phyloP scores from a whole-genome alignment of 2,329 filamentous ascomycete genomes.

The Chaetomiaceae sp. region DNA sequence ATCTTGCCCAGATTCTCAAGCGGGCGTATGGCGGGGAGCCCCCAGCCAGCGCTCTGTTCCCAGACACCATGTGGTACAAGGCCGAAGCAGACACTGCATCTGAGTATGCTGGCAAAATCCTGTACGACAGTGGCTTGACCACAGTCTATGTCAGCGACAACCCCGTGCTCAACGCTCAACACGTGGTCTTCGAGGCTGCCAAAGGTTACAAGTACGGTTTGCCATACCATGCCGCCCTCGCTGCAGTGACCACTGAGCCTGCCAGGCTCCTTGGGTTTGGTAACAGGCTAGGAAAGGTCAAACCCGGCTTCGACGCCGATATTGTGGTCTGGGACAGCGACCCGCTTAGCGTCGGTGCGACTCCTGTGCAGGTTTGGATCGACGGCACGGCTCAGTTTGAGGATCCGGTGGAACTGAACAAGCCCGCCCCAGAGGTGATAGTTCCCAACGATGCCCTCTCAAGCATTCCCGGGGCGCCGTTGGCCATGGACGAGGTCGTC shows the following conservation, averaged over 20 bases:
- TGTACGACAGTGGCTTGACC: slow-evolving; percentile 61
- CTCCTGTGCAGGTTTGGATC: slow-evolving; percentile 60
- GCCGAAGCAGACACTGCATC: slow-evolving; percentile 61
- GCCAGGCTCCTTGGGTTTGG: slow-evolving; percentile 55
- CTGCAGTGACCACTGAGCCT: slow-evolving; percentile 55
- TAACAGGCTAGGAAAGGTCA: slow-evolving; percentile 56
- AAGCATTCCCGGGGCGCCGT: slow-evolving; percentile 40
- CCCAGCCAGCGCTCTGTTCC: slow-evolving; percentile 61
- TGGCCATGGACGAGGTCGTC: slow-evolving; percentile 39
- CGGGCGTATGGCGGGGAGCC: slow-evolving; percentile 50
- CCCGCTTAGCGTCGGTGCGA: slow-evolving; percentile 55
- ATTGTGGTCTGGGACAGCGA: slow-evolving; percentile 61
- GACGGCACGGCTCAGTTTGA: slow-evolving; percentile 57
- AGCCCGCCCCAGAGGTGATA: slow-evolving; percentile 40
- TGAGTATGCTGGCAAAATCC: slow-evolving; percentile 61
- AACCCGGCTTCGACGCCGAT: slow-evolving; percentile 58
- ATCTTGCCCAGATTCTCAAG: slow-evolving; percentile 45
- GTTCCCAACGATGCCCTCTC: slow-evolving; percentile 38
- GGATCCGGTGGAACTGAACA: slow-evolving; percentile 49
- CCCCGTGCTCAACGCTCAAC: slow-evolving; percentile 65
- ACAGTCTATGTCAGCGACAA: slow-evolving; percentile 68
- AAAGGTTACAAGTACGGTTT: slow-evolving; percentile 57
- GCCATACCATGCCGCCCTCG: slow-evolving; percentile 56
- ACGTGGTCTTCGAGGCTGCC: slow-evolving; percentile 62
- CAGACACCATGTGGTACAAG: slow-evolving; percentile 71